Evolutionary conservation across 495 filamentous ascomycete genomes (phyloP), one percentile per base, ranked within the genome.

Genomic region (Penicillium tannophilum): DNA sequence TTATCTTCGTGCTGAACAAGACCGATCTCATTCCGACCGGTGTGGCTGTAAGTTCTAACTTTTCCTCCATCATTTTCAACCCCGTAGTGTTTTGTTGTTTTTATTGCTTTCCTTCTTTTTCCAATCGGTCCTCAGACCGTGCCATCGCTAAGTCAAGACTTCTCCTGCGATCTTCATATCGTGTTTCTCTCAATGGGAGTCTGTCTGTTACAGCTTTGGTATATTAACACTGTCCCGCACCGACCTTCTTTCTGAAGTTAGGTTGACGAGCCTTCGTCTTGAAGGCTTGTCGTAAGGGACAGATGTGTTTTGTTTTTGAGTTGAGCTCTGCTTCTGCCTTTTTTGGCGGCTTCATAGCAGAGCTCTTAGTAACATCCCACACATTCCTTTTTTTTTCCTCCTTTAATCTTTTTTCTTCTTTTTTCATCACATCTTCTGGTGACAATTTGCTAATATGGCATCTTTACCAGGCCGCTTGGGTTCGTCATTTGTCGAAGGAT

Each of bases 361-460:
- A 84, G 77, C 88, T 97, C 94, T 95, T 98, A 98, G 93, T 96
- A 88, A 90, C 88, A 91, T 89, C 88, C 89, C 93, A 95, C 84
- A 98, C 93, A 98, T 90, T 64, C 61, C 55, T 65, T 49, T n/a
- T 20, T 51, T 59, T 49, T 50, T 52, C 41, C 28, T 31, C 47
- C 66, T 47, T 53, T 41, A n/a, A n/a, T 41, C 7, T n/a, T 17
- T 5, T 2, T 0, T 17, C n/a, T 41, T 41, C n/a, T 41, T 41
- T 41, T 41, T 41, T n/a, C 14, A 41, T 17, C 39, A 41, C n/a
- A n/a, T 41, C n/a, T 63, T 52, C 58, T 71, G 59, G 49, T 69
- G 57, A 60, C 60, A 51, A 58, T 26, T 60, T 67, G 60, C 80
- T 85, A 73, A 84, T 69, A 57, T 72, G 54, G 61, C 48, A 69